Evolutionary conservation across 192 early-diverging fungal genomes (phyloP).

Genomic region (Podila epicladia): DNA sequence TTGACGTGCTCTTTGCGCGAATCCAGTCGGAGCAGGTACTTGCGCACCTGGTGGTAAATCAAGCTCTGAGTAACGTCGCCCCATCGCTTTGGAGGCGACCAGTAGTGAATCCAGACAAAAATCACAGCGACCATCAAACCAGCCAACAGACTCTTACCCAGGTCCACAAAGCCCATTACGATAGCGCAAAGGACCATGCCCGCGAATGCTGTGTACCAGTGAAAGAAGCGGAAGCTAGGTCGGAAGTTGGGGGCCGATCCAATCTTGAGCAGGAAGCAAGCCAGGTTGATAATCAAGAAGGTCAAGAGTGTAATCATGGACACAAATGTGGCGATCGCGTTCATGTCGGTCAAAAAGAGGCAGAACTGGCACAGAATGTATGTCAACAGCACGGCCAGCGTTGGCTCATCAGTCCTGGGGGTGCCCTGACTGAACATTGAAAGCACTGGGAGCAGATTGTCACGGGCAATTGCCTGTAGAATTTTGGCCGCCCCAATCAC

Average conservation of each 20-base stretch:
- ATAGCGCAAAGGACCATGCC: conserved; percentile 62
- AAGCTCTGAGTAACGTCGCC: conserved; percentile 75
- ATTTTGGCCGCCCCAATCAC: conserved; percentile 70
- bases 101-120: conserved; percentile 73
- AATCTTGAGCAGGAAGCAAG: conserved; percentile 71
- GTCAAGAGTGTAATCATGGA: conserved; percentile 73
- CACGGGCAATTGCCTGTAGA: conserved; percentile 73
- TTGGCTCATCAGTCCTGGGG: conserved; percentile 54
- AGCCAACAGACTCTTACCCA: conserved; percentile 56
- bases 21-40: conserved; percentile 72
- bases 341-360: conserved; percentile 68
- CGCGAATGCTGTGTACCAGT: conserved; percentile 67
- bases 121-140: conserved; percentile 61
- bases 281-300: conserved; percentile 71
- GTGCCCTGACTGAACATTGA: conserved; percentile 41
- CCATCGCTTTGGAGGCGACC: conserved; percentile 73
- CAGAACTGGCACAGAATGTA: conserved; percentile 64
- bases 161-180: conserved; percentile 68
- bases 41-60: conserved; percentile 80
- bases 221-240: conserved; percentile 74
- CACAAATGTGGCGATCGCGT: conserved; percentile 71
- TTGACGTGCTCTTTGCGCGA: conserved; percentile 73
- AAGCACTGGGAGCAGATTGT: conserved; percentile 67
- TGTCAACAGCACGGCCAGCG: conserved; percentile 50
- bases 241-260: conserved; percentile 75